These are phyloP conservation scores for Beta macrorhiza DNA, from an alignment of 179 eudicot species.

Conservation along the genomic window DNA sequence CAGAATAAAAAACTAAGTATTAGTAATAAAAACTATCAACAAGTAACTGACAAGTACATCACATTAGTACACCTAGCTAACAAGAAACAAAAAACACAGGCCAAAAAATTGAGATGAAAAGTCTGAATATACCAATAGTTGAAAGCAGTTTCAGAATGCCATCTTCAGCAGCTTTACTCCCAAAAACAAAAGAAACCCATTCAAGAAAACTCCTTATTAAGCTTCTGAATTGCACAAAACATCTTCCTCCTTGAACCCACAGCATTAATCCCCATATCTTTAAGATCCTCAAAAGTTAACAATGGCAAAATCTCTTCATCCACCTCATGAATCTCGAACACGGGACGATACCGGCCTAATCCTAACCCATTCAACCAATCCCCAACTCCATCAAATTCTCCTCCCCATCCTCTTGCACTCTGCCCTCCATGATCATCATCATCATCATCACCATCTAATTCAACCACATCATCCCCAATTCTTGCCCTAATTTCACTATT, in stretches of 20 bases:
- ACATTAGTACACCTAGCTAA: slow-evolving; percentile 11
- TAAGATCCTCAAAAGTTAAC: slow-evolving; percentile 63
- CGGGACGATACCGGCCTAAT: slow-evolving; percentile 47
- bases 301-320: slow-evolving; percentile 59
- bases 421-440: slow-evolving; percentile 19
- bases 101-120: slow-evolving; percentile 13
- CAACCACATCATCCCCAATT: slow-evolving; percentile 15
- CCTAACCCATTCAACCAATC: slow-evolving; percentile 56
- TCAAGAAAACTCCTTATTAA: slow-evolving; percentile 19
- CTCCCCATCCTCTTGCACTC: slow-evolving; percentile 20
- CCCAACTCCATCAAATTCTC: slow-evolving; percentile 36
- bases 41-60: slow-evolving; percentile 2
- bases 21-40: slow-evolving; percentile 21
- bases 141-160: slow-evolving; percentile 17
- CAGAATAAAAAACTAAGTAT: neutral
- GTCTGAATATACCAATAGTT: slow-evolving; percentile 18
- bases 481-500: slow-evolving; percentile 9
- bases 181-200: neutral
- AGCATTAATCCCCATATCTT: slow-evolving; percentile 60
- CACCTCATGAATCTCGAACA: slow-evolving; percentile 65
- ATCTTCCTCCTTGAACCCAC: slow-evolving; percentile 33
- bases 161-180: slow-evolving; percentile 17
- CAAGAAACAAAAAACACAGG: neutral
- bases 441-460: slow-evolving; percentile 6
- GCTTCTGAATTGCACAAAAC: slow-evolving; percentile 29